These are phyloP conservation scores for thale cress (Arabidopsis thaliana) DNA, from an alignment of 345 rosid genomes.

Conservation along the genomic window TAIR10.1 NC_003070.9:3050001-3050500, in stretches of 20 bases:
- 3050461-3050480: conserved; percentile 74
- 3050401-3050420: conserved; percentile 55
- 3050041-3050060: conserved; percentile 82
- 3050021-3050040: conserved; percentile 93
- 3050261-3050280: conserved; percentile 38
- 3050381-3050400: conserved; percentile 69
- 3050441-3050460: conserved; percentile 67
- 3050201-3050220: conserved; percentile 42
- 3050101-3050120: conserved; percentile 70
- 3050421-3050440: conserved; percentile 52
- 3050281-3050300: conserved; percentile 49
- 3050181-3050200: conserved; percentile 64
- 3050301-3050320: conserved; percentile 42
- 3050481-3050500: conserved; percentile 59
- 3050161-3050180: conserved; percentile 83
- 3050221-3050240: conserved; percentile 40
- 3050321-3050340: conserved; percentile 38
- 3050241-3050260: conserved; percentile 57
- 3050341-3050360: conserved; percentile 40
- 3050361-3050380: conserved; percentile 60
- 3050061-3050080: conserved; percentile 69
- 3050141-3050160: conserved; percentile 54
- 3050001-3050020: conserved; percentile 89
- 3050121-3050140: conserved; percentile 74
- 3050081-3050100: conserved; percentile 55